Evolutionary conservation across 352 stramenopile genomes (phyloP).

Genomic region (Globisporangium echinulatum): DNA sequence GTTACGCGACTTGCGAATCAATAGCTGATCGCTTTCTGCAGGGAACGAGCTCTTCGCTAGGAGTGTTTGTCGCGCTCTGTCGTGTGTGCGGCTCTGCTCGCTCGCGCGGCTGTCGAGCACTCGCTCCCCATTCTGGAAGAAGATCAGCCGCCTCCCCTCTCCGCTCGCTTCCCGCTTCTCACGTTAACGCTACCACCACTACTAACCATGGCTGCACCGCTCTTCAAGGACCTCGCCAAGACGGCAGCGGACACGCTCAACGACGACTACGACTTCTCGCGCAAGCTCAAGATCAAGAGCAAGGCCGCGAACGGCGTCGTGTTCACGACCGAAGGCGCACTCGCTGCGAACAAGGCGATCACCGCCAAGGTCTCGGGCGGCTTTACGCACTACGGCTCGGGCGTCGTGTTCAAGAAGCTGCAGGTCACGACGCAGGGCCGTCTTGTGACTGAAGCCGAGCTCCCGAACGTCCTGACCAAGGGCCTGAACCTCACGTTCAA

Average conservation of each 20-base stretch:
- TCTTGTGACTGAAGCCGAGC: slow-evolving; percentile 67
- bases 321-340: slow-evolving; percentile 84
- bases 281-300: slow-evolving; percentile 90
- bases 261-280: slow-evolving; percentile 87
- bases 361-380: slow-evolving; percentile 71
- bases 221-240: slow-evolving; percentile 87
- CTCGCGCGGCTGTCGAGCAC: too few species aligned
- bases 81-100: too few species aligned
- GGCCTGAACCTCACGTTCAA: slow-evolving; percentile 81
- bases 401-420: slow-evolving; percentile 83
- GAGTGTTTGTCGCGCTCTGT: too few species aligned
- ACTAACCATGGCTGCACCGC: slow-evolving; percentile 44
- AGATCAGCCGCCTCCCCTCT: neutral
- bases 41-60: too few species aligned
- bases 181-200: neutral
- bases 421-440: slow-evolving; percentile 80
- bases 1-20: too few species aligned
- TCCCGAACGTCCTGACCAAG: slow-evolving; percentile 71
- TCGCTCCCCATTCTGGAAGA: neutral
- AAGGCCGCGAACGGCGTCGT: slow-evolving; percentile 79
- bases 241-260: slow-evolving; percentile 78
- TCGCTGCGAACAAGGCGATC: slow-evolving; percentile 73
- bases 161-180: too few species aligned
- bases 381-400: slow-evolving; percentile 57
- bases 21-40: too few species aligned